A percentile compares a stretch with the other conserved stretches of the same genome.
These are phyloP conservation scores for Candida tibetensis DNA, from an alignment of 805 yeast genomes.

Conservation along the genomic window DNA sequence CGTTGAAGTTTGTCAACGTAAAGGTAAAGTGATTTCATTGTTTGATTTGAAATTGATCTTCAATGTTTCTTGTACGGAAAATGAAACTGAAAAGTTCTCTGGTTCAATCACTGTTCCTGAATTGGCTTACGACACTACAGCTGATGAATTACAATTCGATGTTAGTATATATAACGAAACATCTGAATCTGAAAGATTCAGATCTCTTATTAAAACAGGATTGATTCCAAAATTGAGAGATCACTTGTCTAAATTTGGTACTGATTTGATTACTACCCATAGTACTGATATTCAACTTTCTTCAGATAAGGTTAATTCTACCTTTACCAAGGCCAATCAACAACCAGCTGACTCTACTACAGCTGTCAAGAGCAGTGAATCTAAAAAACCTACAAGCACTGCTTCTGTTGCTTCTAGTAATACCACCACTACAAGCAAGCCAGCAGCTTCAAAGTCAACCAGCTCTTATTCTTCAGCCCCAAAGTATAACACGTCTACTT, in stretches of 20 bases:
- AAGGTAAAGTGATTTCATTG: constrained; percentile 90
- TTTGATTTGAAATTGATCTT: constrained; percentile 76
- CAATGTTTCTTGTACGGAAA: constrained; percentile 48
- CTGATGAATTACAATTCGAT: constrained; percentile 82
- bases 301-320: constrained; percentile 35
- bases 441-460: constrained; percentile 7
- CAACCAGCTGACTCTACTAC: constrained; percentile 33
- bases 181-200: constrained; percentile 47
- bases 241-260: constrained; percentile 63
- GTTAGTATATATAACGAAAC: constrained; percentile 61
- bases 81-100: constrained; percentile 38
- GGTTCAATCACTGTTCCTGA: constrained; percentile 89
- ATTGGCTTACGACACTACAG: constrained; percentile 86
- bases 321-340: constrained; percentile 51
- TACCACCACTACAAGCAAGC: constrained; percentile 7
- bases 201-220: constrained; percentile 45
- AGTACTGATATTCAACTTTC: constrained; percentile 88
- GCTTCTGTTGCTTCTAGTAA: constrained; percentile 1
- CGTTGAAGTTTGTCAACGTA: constrained; percentile 94
- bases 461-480: constrained; percentile 34
- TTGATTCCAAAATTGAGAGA: constrained; percentile 70
- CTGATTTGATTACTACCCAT: constrained; percentile 68
- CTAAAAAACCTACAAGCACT: neutral
- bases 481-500: constrained; percentile 75
- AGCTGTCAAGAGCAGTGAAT: constrained; percentile 43